Conservation (phyloP, 306 rosid genomes). For the Citrullus amarus region DNA sequence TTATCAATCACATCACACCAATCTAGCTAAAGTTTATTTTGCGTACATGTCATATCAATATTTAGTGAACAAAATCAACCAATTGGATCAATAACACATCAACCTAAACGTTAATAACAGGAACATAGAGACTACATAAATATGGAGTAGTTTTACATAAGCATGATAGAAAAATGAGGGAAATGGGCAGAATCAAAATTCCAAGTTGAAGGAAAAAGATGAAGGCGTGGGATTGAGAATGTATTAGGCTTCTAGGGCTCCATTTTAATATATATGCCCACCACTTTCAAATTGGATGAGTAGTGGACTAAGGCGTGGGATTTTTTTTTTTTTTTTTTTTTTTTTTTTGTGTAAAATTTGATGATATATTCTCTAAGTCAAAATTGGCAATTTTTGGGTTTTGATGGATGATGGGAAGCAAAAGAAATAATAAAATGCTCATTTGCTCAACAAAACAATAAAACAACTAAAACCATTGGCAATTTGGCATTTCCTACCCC, state of each 20-base stretch:
- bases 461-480: background rate
- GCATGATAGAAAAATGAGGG: too few relatives aligned
- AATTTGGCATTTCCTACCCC: background rate
- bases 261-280: background rate
- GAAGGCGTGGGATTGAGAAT: background rate
- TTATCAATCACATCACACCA: background rate
- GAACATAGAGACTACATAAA: background rate
- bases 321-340: background rate
- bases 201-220: background rate
- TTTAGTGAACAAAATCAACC: background rate
- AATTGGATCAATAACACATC: too few relatives aligned
- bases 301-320: background rate
- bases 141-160: too few relatives aligned
- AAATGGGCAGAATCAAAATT: background rate
- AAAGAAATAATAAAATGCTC: background rate
- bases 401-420: background rate
- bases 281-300: background rate
- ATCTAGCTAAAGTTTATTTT: background rate
- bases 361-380: background rate
- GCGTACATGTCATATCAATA: background rate
- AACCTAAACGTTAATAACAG: too few relatives aligned
- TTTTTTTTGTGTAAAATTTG: background rate
- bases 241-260: background rate
- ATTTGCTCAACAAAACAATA: background rate
- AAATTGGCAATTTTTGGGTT: background rate